Evolutionary conservation across 2,329 filamentous ascomycete genomes (phyloP).

Genomic region (Leptographium galeiforme): DNA sequence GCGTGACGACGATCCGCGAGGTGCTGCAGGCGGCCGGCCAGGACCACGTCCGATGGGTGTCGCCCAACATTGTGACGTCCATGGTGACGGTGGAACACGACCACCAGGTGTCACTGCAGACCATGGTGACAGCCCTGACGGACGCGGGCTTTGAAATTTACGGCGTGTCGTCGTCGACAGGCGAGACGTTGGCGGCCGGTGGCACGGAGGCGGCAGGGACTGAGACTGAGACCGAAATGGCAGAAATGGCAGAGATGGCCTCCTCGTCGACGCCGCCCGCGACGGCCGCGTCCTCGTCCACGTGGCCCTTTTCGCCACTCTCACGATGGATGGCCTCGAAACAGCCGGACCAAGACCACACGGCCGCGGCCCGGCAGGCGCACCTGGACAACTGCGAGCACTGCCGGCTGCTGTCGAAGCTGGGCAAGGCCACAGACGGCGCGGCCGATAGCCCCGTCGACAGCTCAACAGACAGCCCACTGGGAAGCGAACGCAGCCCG

Average conservation of each 20-base stretch:
- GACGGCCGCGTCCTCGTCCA: not conserved
- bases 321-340: constrained; percentile 8
- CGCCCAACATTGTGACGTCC: constrained; percentile 58
- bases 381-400: constrained; percentile 31
- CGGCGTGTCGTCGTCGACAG: constrained; percentile 26
- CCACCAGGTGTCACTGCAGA: constrained; percentile 28
- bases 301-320: constrained; percentile 8
- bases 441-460: not conserved
- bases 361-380: constrained; percentile 11
- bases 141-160: constrained; percentile 46
- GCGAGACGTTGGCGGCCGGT: constrained; percentile 10
- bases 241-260: constrained; percentile 9
- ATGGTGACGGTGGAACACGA: constrained; percentile 49
- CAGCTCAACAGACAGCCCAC: not conserved
- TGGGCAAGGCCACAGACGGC: not conserved
- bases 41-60: constrained; percentile 42
- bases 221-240: not conserved
- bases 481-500: not conserved
- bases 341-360: not conserved
- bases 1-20: constrained; percentile 51
- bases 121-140: constrained; percentile 33
- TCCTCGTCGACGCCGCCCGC: not conserved
- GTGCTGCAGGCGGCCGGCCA: constrained; percentile 35
- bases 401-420: constrained; percentile 17
- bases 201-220: too few species aligned